Percentiles rank a stretch among this genome's conserved stretches.
Conservation (phyloP, 2,329 filamentous ascomycete genomes). For the Exophiala lecanii-corni region DNA sequence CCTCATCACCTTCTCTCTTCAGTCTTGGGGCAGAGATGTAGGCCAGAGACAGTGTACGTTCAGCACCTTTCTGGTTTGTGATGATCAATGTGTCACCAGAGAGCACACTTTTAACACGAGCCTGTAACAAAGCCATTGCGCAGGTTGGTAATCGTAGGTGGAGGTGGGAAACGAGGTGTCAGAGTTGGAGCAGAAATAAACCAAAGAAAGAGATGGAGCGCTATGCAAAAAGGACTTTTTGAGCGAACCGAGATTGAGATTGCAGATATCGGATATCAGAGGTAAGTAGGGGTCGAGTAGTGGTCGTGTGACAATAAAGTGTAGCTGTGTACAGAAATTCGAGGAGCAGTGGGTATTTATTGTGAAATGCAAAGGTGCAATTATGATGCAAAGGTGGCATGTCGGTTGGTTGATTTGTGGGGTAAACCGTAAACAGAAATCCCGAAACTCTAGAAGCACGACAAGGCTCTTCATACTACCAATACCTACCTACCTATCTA, state of each 20-base stretch:
- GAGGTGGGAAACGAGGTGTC: background rate
- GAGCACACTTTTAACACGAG: constrained; percentile 86
- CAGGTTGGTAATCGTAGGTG: background rate
- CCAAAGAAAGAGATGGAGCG: constrained; percentile 3
- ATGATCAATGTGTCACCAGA: constrained; percentile 91
- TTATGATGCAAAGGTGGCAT: background rate
- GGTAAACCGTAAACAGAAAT: too few species aligned
- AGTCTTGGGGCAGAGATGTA: constrained; percentile 86
- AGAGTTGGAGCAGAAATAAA: constrained; percentile 1
- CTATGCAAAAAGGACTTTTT: constrained; percentile 12
- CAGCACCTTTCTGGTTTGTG: constrained; percentile 72
- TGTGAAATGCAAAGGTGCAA: background rate
- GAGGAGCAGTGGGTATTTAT: background rate
- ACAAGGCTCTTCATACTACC: too few species aligned
- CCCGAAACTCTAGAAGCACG: too few species aligned
- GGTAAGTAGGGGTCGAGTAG: too few species aligned
- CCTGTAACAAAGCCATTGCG: constrained; percentile 40
- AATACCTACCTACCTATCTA: too few species aligned
- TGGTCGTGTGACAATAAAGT: too few species aligned
- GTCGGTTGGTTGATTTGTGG: constrained; percentile 1
- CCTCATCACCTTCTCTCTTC: constrained; percentile 83
- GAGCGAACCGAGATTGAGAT: background rate
- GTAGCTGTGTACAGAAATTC: too few species aligned
- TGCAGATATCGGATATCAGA: background rate
- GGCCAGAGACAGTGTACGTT: constrained; percentile 83